Conservation (phyloP, 2,329 filamentous ascomycete species). For the Diaporthe australafricana region DNA sequence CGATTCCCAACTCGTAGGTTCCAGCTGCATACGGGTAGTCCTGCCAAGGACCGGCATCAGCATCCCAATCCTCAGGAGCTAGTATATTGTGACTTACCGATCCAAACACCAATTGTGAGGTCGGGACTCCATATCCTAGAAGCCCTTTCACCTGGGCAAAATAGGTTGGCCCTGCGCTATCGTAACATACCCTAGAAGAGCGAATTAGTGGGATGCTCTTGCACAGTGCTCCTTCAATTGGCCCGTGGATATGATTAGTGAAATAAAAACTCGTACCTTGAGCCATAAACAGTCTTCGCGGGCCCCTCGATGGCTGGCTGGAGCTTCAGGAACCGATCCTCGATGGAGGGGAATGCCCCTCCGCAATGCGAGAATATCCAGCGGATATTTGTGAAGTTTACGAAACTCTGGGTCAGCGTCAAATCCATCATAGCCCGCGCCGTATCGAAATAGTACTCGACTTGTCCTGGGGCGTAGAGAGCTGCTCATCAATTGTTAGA, state of each 20-base stretch:
- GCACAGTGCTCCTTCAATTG: too few relatives aligned
- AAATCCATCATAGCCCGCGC: not conserved
- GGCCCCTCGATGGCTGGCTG: not conserved
- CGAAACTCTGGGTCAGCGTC: conserved; percentile 1
- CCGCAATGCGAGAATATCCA: conserved; percentile 9
- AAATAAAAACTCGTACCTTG: not conserved
- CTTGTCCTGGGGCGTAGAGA: not conserved
- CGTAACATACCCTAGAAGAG: not conserved
- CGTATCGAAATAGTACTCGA: conserved; percentile 1
- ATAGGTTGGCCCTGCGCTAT: not conserved
- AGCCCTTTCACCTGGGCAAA: conserved; percentile 5
- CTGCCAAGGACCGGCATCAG: not conserved
- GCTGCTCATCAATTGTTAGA: not conserved
- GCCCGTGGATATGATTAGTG: not conserved
- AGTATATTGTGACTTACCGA: not conserved
- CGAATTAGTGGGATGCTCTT: not conserved
- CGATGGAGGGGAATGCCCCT: not conserved
- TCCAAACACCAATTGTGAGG: not conserved
- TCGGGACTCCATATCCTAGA: not conserved
- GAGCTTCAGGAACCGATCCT: not conserved
- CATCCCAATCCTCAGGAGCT: not conserved
- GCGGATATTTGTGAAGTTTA: not conserved
- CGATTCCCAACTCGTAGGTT: not conserved
- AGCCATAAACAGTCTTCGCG: not conserved
- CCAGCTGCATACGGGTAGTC: not conserved